These are phyloP conservation scores for Globisporangium perplexum DNA, from an alignment of 352 stramenopile genomes.

Conservation along the genomic window DNA sequence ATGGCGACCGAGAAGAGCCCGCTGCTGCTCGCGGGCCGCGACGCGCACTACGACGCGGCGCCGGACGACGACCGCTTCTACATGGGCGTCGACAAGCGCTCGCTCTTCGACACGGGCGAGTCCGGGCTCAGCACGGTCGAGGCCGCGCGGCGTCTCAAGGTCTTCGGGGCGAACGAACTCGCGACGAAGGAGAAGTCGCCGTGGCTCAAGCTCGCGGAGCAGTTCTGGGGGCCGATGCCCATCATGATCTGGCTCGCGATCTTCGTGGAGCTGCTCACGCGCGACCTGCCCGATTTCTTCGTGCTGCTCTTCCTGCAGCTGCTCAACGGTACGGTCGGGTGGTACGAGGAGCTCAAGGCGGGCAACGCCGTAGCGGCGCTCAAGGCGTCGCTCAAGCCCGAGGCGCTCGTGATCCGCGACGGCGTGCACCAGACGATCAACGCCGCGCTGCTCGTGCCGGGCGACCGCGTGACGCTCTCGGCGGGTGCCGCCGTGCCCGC, in stretches of 20 bases:
- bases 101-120: constrained; percentile 58
- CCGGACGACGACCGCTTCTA: constrained; percentile 60
- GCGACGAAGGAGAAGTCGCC: constrained; percentile 35
- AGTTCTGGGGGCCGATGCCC: constrained; percentile 83
- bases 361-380: constrained; percentile 83
- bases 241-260: constrained; percentile 92
- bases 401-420: constrained; percentile 86
- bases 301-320: constrained; percentile 70
- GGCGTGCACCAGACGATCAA: constrained; percentile 87
- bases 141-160: constrained; percentile 62
- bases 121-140: constrained; percentile 79
- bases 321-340: constrained; percentile 61
- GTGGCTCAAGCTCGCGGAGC: constrained; percentile 54
- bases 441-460: constrained; percentile 88
- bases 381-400: constrained; percentile 79
- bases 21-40: constrained; percentile 37
- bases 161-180: constrained; percentile 90
- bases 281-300: constrained; percentile 51
- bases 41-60: constrained; percentile 16
- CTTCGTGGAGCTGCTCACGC: constrained; percentile 63
- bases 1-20: constrained; percentile 50
- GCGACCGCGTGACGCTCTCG: constrained; percentile 90
- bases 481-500: constrained; percentile 90
- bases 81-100: constrained; percentile 77
- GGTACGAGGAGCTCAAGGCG: constrained; percentile 81